Conservation (phyloP, 2,329 filamentous ascomycete genomes). For the Botryotinia globosa region DNA sequence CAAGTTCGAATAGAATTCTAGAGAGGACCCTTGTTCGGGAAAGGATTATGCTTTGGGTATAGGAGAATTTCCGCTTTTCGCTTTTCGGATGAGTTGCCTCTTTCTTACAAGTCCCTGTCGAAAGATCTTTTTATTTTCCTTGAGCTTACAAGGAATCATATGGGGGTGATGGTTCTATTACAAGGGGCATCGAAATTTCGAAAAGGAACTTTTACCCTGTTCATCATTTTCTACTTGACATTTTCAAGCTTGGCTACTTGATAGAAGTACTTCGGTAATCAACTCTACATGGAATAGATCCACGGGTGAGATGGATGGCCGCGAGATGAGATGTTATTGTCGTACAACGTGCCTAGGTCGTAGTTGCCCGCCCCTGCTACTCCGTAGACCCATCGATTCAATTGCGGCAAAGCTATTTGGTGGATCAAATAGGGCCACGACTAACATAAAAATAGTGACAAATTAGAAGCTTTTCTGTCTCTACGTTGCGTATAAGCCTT, state of each 20-base stretch:
- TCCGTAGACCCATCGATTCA: constrained; percentile 9
- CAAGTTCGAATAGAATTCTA: constrained; percentile 9
- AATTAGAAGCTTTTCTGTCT: constrained; percentile 13
- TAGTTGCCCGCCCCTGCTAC: constrained; percentile 3
- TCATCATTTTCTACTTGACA: background rate
- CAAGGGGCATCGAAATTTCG: constrained; percentile 15
- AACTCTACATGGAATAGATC: constrained; percentile 9
- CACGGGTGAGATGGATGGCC: constrained; percentile 14
- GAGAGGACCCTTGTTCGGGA: background rate
- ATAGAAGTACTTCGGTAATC: constrained; percentile 13
- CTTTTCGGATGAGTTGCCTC: constrained; percentile 8
- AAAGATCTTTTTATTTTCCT: constrained; percentile 18
- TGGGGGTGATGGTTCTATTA: constrained; percentile 17
- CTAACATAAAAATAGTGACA: constrained; percentile 19
- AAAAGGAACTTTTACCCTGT: constrained; percentile 5
- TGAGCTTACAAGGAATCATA: constrained; percentile 13
- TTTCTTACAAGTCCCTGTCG: constrained; percentile 1
- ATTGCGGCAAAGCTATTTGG: constrained; percentile 13
- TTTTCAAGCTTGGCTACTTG: background rate
- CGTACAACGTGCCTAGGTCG: constrained; percentile 11
- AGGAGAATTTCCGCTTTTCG: constrained; percentile 1
- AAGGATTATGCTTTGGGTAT: constrained; percentile 11
- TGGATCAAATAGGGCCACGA: constrained; percentile 15
- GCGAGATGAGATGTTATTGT: constrained; percentile 16
- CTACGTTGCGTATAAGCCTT: background rate